These are phyloP conservation scores for Metarhizium guizhouense DNA, from an alignment of 2,329 filamentous ascomycete species.

Conservation along the genomic window DNA sequence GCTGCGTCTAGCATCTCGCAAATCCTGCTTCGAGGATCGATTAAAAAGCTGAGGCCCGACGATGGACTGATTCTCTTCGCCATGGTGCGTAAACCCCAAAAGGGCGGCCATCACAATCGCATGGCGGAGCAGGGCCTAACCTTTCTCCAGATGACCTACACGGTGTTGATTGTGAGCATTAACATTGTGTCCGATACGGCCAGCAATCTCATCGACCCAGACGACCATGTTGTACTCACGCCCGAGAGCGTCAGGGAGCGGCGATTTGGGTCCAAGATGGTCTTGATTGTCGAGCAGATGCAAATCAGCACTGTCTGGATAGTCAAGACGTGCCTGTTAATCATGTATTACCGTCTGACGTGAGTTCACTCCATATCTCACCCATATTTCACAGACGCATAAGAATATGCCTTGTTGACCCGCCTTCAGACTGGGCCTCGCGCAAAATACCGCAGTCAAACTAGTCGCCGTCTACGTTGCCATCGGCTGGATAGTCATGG, in stretches of 20 bases:
- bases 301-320: slow-evolving; percentile 52
- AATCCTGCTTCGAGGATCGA: slow-evolving; percentile 30
- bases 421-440: slow-evolving; percentile 30
- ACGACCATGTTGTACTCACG: slow-evolving; percentile 33
- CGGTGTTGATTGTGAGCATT: slow-evolving; percentile 42
- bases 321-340: slow-evolving; percentile 45
- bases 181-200: slow-evolving; percentile 45
- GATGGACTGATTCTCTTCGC: slow-evolving; percentile 47
- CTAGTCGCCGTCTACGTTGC: slow-evolving; percentile 37
- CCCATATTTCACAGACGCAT: too few species aligned
- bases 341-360: slow-evolving; percentile 49
- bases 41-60: slow-evolving; percentile 41
- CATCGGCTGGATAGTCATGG: slow-evolving; percentile 37
- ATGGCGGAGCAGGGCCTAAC: neutral
- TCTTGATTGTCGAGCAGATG: slow-evolving; percentile 51
- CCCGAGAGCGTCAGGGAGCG: slow-evolving; percentile 31
- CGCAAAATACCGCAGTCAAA: slow-evolving; percentile 37
- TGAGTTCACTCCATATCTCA: slow-evolving; percentile 16
- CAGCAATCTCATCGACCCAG: slow-evolving; percentile 48
- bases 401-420: neutral
- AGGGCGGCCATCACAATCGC: neutral
- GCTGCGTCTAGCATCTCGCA: slow-evolving; percentile 23
- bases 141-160: slow-evolving; percentile 33
- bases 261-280: slow-evolving; percentile 49
- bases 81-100: slow-evolving; percentile 27